Conservation (phyloP, 169 alveolate species). For the Eimeria tenella region DNA sequence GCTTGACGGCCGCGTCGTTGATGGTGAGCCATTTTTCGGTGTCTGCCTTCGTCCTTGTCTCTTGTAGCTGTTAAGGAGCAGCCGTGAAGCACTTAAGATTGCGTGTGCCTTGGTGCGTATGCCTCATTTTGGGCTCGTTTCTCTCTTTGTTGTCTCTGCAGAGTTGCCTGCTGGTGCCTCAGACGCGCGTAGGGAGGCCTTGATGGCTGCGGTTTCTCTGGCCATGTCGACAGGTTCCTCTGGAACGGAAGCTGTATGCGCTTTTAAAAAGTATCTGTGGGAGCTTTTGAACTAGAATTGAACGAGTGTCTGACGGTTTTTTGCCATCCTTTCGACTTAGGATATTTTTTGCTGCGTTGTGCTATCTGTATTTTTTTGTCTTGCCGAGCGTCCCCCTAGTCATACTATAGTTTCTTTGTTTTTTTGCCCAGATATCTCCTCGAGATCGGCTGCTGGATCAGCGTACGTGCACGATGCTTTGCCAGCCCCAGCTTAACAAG, state of each 20-base stretch:
- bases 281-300: background rate
- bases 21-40: conserved; percentile 8
- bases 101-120: too few relatives aligned
- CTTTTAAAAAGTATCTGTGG: background rate
- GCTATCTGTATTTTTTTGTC: background rate
- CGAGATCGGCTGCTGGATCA: conserved; percentile 28
- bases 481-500: too few relatives aligned
- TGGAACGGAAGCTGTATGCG: background rate
- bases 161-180: conserved; percentile 67
- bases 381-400: background rate
- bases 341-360: background rate
- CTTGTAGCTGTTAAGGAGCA: too few relatives aligned
- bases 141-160: background rate
- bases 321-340: background rate
- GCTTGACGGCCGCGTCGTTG: conserved; percentile 26
- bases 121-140: too few relatives aligned
- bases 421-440: conserved; percentile 16
- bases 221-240: conserved; percentile 7
- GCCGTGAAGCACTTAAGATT: too few relatives aligned
- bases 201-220: background rate
- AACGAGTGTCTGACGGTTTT: background rate
- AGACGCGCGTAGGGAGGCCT: conserved; percentile 49
- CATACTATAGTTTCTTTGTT: background rate
- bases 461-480: background rate
- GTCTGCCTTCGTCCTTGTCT: too few relatives aligned